Percentiles rank a stretch among this genome's conserved stretches.
These are phyloP conservation scores for Fusarium sp. DNA, from an alignment of 2,329 filamentous ascomycete genomes.

Conservation along the genomic window DNA sequence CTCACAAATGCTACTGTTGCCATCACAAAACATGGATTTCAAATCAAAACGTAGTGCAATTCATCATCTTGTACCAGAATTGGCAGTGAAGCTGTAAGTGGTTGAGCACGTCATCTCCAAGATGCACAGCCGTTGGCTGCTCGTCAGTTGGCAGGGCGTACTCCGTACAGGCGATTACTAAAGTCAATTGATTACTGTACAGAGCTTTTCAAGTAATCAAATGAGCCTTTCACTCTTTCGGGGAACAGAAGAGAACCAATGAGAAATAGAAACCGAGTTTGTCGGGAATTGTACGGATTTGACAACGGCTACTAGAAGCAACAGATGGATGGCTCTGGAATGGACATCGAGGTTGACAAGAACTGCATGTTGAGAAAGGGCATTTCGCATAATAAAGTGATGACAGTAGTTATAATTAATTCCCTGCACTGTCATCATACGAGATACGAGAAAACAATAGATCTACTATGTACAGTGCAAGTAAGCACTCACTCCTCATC, in stretches of 20 bases:
- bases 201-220: conserved; percentile 1
- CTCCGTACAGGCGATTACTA: conserved; percentile 41
- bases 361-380: not conserved
- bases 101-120: conserved; percentile 48
- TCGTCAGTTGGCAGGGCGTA: conserved; percentile 42
- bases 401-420: not conserved
- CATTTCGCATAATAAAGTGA: conserved; percentile 3
- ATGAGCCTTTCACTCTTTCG: not conserved
- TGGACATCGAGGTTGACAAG: not conserved
- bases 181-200: conserved; percentile 45
- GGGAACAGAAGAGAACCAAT: not conserved
- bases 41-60: conserved; percentile 46
- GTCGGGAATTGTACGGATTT: conserved; percentile 29
- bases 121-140: conserved; percentile 40
- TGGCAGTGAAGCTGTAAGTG: conserved; percentile 35
- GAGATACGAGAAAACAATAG: not conserved
- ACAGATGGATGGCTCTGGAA: not conserved
- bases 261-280: not conserved
- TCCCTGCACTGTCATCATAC: conserved; percentile 34
- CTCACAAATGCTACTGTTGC: conserved; percentile 4
- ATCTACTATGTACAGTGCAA: conserved; percentile 36
- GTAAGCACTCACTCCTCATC: conserved; percentile 20
- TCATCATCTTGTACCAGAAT: conserved; percentile 31
- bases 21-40: conserved; percentile 45
- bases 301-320: not conserved